These are phyloP conservation scores for Liriodendron chinense DNA, from an alignment of 164 flowering plant genomes.

Conservation along the genomic window DNA sequence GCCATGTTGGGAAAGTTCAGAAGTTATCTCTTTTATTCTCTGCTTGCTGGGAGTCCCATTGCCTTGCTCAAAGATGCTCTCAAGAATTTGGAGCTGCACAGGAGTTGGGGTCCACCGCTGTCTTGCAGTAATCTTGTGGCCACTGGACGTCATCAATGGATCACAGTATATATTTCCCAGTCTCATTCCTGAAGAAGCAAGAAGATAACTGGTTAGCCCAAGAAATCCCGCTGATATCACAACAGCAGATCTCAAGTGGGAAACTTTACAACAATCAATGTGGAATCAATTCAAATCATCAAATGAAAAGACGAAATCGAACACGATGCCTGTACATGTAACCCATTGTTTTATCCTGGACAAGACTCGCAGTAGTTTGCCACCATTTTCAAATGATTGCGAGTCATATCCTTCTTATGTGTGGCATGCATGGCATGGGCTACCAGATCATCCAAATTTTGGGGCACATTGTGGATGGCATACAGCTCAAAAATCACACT, in stretches of 20 bases:
- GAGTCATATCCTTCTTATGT: neutral
- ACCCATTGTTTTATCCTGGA: neutral
- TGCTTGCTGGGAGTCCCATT: slow-evolving; percentile 95
- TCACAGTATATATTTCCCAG: slow-evolving; percentile 83
- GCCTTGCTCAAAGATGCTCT: slow-evolving; percentile 85
- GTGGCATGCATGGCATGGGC: neutral
- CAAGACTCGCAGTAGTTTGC: neutral
- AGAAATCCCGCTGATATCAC: neutral
- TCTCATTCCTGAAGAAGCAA: slow-evolving; percentile 56
- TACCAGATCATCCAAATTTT: no score
- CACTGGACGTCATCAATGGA: slow-evolving; percentile 65
- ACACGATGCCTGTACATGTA: neutral
- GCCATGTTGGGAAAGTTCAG: slow-evolving; percentile 77
- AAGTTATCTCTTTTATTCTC: slow-evolving; percentile 62
- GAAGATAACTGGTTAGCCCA: neutral
- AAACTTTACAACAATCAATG: neutral
- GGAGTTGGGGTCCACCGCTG: slow-evolving; percentile 98
- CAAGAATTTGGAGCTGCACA: slow-evolving; percentile 88
- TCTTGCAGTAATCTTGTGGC: slow-evolving; percentile 80
- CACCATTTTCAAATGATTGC: neutral
- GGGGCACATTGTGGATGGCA: no score
- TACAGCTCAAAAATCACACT: no score
- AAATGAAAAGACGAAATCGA: neutral
- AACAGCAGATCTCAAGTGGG: neutral
- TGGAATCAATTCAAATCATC: neutral